Evolutionary conservation across 306 rosid genomes (phyloP), one percentile per base, ranked within the genome.

Genomic region (Ceratonia siliqua): DNA sequence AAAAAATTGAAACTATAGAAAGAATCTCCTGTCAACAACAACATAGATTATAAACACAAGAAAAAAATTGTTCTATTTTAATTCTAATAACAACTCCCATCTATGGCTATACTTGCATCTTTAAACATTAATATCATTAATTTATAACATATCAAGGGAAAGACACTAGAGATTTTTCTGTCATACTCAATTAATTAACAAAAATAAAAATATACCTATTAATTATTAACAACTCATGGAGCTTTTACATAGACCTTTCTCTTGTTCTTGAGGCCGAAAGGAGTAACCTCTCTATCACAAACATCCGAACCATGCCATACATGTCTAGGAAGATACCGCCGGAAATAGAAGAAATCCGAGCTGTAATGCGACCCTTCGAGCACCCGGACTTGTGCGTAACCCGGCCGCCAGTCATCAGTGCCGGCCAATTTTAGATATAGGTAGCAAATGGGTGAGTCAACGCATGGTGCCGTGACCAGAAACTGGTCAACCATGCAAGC

Each of bases 291-390:
- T 18, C 85, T 87, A 5, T 85, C 85, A 78, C 97, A 91, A 35
- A 49, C 74, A 79, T 93, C 91, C 4, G 76, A 72, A 5, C 98
- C 98, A 81, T 89, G 96, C 97, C 97, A 93, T 6, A 85, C 92
- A 57, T 69, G 85, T 41, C 94, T 81, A 2, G 98, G 96, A 68
- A 93, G 9, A 25, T 82, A 89, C 30, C 81, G 72, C 1, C 91
- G 79, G 35, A 91, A 87, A 53, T 85, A 82, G 82, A 93, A 93
- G 73, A 83, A 68, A 71, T 83, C 28, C 0, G 97, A 91, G 79
- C 79, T 78, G 2, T 91, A 81, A 77, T 81, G 86, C 8, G 87
- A 68, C 28, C 82, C 82, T 12, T 79, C 87, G 15, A 78, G 71
- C 43, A 83, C 81, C 10, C 20, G 77, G 33, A 93, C 85, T 3